A percentile compares a stretch with the other conserved stretches of the same genome.
Evolutionary conservation across 2,329 filamentous ascomycete genomes (phyloP).

Genomic region (Fusarium brevicatenulatum): DNA sequence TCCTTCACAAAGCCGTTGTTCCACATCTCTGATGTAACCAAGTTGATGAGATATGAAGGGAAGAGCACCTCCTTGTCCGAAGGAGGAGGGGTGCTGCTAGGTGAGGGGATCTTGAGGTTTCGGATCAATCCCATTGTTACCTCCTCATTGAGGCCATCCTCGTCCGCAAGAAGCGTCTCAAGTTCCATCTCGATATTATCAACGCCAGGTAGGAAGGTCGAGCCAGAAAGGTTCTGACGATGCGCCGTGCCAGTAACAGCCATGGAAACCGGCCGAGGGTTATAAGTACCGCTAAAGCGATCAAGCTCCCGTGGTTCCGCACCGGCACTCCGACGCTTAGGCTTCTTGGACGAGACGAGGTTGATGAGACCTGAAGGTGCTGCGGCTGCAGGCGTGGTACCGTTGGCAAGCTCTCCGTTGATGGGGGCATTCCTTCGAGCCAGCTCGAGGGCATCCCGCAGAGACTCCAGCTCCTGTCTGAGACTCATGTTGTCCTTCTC

Average conservation of each 20-base stretch:
- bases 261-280: slow-evolving; percentile 96
- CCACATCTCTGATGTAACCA: slow-evolving; percentile 99
- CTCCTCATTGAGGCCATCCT: slow-evolving; percentile 96
- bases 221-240: slow-evolving; percentile 77
- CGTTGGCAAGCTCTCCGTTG: slow-evolving; percentile 68
- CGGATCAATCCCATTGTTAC: slow-evolving; percentile 95
- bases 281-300: slow-evolving; percentile 91
- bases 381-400: slow-evolving; percentile 56
- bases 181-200: slow-evolving; percentile 97
- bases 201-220: slow-evolving; percentile 80
- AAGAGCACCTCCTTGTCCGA: slow-evolving; percentile 99
- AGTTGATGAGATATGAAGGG: slow-evolving; percentile 98
- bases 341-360: slow-evolving; percentile 95
- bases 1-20: slow-evolving; percentile 99
- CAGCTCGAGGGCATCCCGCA: slow-evolving; percentile 91
- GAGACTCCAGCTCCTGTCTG: slow-evolving; percentile 85
- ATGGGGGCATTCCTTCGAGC: slow-evolving; percentile 81
- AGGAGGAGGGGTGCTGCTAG: slow-evolving; percentile 85
- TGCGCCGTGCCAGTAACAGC: slow-evolving; percentile 76
- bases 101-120: slow-evolving; percentile 94
- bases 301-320: slow-evolving; percentile 86
- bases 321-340: slow-evolving; percentile 91
- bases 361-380: slow-evolving; percentile 87
- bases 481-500: slow-evolving; percentile 88
- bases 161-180: slow-evolving; percentile 91